These are phyloP conservation scores for Neohortaea acidophila DNA, from an alignment of 495 filamentous ascomycete genomes.

Conservation along the genomic window DNA sequence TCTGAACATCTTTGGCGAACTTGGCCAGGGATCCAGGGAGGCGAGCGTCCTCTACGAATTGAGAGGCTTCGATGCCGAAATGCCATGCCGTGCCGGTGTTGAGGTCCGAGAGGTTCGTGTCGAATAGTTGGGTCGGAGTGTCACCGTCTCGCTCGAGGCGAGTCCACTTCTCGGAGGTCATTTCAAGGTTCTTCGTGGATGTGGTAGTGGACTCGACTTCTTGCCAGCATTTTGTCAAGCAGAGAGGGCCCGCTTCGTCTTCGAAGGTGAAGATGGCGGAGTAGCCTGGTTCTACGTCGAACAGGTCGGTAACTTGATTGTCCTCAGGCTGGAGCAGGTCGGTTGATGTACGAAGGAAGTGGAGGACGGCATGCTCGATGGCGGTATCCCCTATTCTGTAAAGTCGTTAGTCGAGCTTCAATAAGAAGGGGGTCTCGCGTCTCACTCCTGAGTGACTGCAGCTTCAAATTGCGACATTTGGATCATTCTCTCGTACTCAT, in stretches of 20 bases:
- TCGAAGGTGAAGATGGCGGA: slow-evolving; percentile 12
- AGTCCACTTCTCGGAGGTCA: slow-evolving; percentile 14
- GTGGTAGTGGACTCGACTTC: background rate
- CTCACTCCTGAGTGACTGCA: slow-evolving; percentile 19
- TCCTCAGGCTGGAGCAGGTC: slow-evolving; percentile 10
- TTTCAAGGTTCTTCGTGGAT: slow-evolving; percentile 1
- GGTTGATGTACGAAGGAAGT: slow-evolving; percentile 1
- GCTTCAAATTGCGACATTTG: slow-evolving; percentile 9
- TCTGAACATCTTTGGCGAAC: slow-evolving; percentile 8
- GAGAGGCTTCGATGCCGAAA: slow-evolving; percentile 12
- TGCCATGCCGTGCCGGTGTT: slow-evolving; percentile 15
- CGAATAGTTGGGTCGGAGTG: slow-evolving; percentile 6
- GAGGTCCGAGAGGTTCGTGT: slow-evolving; percentile 13
- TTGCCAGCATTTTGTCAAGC: slow-evolving; percentile 10
- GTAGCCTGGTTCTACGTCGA: slow-evolving; percentile 14
- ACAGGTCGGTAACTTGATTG: slow-evolving; percentile 3
- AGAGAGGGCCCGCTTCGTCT: slow-evolving; percentile 6
- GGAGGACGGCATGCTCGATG: slow-evolving; percentile 9
- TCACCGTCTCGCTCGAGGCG: slow-evolving; percentile 15
- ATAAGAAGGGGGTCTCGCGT: background rate
- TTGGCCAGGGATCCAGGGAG: slow-evolving; percentile 3
- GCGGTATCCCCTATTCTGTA: slow-evolving; percentile 12
- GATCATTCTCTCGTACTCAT: slow-evolving; percentile 15
- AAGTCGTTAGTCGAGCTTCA: background rate
- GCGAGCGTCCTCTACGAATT: slow-evolving; percentile 12